Percentiles rank a stretch among this genome's conserved stretches.
Evolutionary conservation across 495 filamentous ascomycete species (phyloP).

Genomic region (Neurospora hispaniola): DNA sequence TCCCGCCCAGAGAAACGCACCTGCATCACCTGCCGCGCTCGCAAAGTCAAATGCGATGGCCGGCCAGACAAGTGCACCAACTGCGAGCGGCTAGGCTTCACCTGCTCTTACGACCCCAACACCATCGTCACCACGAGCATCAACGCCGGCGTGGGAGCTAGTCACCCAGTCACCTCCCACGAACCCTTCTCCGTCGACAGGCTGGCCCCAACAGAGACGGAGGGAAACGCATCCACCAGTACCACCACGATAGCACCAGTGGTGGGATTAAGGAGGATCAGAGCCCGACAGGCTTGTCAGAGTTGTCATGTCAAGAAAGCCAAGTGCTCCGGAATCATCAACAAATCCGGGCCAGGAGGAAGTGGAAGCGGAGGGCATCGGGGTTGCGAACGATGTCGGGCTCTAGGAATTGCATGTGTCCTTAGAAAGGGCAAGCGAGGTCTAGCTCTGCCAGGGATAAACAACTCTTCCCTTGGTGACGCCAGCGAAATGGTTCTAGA

Average conservation of each 20-base stretch:
- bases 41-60: conserved; percentile 42
- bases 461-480: neutral
- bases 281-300: conserved; percentile 38
- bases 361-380: neutral
- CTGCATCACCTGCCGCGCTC: conserved; percentile 37
- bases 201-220: neutral
- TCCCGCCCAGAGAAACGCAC: conserved; percentile 11
- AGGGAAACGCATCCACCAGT: conserved; percentile 14
- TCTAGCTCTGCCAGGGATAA: conserved; percentile 6
- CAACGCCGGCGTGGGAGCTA: neutral
- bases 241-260: conserved; percentile 12
- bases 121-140: conserved; percentile 10
- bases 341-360: conserved; percentile 9
- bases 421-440: conserved; percentile 38
- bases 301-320: conserved; percentile 40
- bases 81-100: conserved; percentile 39
- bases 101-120: conserved; percentile 37
- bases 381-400: conserved; percentile 33
- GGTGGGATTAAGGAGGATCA: conserved; percentile 3
- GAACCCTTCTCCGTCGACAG: neutral
- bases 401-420: conserved; percentile 38
- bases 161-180: neutral
- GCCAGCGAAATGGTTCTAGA: neutral
- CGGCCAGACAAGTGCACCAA: conserved; percentile 34
- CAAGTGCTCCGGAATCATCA: conserved; percentile 36